Percentiles rank a stretch among this genome's conserved stretches.
These are phyloP conservation scores for Alternaria hordeiaustralica DNA, from an alignment of 2,329 filamentous ascomycete genomes.

Conservation along the genomic window DNA sequence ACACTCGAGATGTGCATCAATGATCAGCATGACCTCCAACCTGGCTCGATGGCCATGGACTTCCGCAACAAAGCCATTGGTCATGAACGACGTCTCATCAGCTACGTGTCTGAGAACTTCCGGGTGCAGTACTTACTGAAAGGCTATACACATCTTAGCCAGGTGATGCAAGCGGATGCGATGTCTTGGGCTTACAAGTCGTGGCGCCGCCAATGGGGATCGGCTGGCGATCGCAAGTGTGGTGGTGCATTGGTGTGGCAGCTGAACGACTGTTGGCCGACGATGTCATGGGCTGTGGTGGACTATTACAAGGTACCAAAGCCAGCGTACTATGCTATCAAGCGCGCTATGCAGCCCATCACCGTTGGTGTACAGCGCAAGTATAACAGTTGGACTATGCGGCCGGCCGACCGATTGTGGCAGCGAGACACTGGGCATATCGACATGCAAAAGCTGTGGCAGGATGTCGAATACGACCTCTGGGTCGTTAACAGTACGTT, in stretches of 20 bases:
- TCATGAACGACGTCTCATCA: conserved; percentile 82
- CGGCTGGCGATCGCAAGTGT: conserved; percentile 66
- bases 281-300: conserved; percentile 77
- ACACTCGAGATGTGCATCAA: conserved; percentile 83
- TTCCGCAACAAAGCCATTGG: conserved; percentile 96
- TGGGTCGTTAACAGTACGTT: conserved; percentile 62
- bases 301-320: conserved; percentile 82
- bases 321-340: conserved; percentile 77
- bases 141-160: conserved; percentile 62
- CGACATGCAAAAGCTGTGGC: conserved; percentile 27
- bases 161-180: conserved; percentile 66
- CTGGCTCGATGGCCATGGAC: conserved; percentile 84
- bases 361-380: conserved; percentile 63
- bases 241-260: conserved; percentile 82
- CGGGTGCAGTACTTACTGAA: conserved; percentile 60
- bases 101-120: conserved; percentile 90
- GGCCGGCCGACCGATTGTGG: conserved; percentile 47
- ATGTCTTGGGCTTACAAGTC: conserved; percentile 66
- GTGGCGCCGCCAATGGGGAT: conserved; percentile 80
- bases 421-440: conserved; percentile 38
- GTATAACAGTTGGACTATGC: conserved; percentile 56
- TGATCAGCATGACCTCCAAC: conserved; percentile 63
- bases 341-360: conserved; percentile 57
- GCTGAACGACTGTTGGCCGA: conserved; percentile 86
- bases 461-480: conserved; percentile 55